A percentile compares a stretch with the other conserved stretches of the same genome.
These are phyloP conservation scores for Glycine tomentella DNA, from an alignment of 306 rosid genomes.

Conservation along the genomic window DNA sequence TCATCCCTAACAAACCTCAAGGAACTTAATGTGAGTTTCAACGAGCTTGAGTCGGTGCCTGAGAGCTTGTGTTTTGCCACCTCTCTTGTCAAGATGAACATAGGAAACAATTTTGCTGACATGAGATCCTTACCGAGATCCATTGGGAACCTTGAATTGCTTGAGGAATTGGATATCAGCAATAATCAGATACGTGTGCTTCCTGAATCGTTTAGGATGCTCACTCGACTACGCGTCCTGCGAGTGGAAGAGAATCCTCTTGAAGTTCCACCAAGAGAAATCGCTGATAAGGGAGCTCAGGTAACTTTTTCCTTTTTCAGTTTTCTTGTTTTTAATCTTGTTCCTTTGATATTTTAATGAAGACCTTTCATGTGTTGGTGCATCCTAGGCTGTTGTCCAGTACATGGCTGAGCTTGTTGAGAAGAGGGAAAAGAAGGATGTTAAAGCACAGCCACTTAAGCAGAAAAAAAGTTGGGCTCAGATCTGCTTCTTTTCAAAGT, in stretches of 20 bases:
- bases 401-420: slow-evolving; percentile 74
- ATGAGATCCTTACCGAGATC: slow-evolving; percentile 76
- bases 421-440: slow-evolving; percentile 66
- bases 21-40: slow-evolving; percentile 87
- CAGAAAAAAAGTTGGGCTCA: slow-evolving; percentile 83
- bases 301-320: slow-evolving; percentile 47
- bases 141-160: slow-evolving; percentile 89
- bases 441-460: slow-evolving; percentile 61
- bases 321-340: background rate
- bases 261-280: slow-evolving; percentile 84
- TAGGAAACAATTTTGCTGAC: slow-evolving; percentile 92
- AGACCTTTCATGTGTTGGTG: slow-evolving; percentile 41
- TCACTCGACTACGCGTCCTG: slow-evolving; percentile 67
- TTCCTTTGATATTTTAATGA: slow-evolving; percentile 32
- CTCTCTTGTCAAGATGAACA: slow-evolving; percentile 79
- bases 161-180: slow-evolving; percentile 92
- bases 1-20: slow-evolving; percentile 72
- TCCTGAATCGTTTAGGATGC: slow-evolving; percentile 80
- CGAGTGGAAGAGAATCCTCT: slow-evolving; percentile 87
- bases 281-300: slow-evolving; percentile 85
- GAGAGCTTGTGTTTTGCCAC: slow-evolving; percentile 91
- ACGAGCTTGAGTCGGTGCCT: slow-evolving; percentile 86
- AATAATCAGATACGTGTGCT: slow-evolving; percentile 84
- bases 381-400: slow-evolving; percentile 86
- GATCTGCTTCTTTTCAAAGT: slow-evolving; percentile 70